Conservation (phyloP, 192 early-diverging fungal genomes). For the Pilaira anomala region DNA sequence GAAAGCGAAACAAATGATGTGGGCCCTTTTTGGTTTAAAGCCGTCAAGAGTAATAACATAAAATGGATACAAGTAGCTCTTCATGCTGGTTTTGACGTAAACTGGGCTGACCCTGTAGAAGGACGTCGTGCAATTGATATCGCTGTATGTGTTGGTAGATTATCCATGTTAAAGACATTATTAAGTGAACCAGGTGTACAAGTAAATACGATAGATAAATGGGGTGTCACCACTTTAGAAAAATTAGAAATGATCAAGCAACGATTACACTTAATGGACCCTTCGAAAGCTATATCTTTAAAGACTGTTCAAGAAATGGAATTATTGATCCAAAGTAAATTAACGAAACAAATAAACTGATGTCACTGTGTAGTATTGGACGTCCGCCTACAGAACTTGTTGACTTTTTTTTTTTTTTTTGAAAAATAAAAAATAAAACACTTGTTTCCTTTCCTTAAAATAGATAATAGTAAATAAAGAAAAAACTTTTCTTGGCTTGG, state of each 20-base stretch:
- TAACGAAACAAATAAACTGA: too few species aligned
- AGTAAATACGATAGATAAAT: conserved; percentile 45
- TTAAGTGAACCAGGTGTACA: conserved; percentile 45
- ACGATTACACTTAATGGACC: too few species aligned
- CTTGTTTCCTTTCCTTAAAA: too few species aligned
- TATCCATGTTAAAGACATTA: conserved; percentile 42
- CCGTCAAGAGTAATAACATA: conserved; percentile 40
- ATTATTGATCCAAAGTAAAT: too few species aligned
- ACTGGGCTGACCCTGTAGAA: conserved; percentile 56
- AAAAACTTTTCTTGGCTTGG: too few species aligned
- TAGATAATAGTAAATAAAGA: too few species aligned
- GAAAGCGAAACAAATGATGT: conserved; percentile 77
- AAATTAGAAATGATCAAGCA: conserved; percentile 38
- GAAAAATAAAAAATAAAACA: too few species aligned
- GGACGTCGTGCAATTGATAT: conserved; percentile 68
- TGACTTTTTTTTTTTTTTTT: too few species aligned
- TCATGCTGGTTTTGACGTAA: conserved; percentile 66
- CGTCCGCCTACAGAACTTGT: too few species aligned
- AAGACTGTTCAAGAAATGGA: too few species aligned
- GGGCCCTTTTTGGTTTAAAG: conserved; percentile 47
- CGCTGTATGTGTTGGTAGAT: conserved; percentile 48
- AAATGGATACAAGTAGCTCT: conserved; percentile 51
- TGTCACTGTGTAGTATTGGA: too few species aligned
- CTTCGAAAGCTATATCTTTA: too few species aligned
- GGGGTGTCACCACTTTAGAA: conserved; percentile 54